These are phyloP conservation scores for Trifolium dubium DNA, from an alignment of 306 rosid species.

Conservation along the genomic window DNA sequence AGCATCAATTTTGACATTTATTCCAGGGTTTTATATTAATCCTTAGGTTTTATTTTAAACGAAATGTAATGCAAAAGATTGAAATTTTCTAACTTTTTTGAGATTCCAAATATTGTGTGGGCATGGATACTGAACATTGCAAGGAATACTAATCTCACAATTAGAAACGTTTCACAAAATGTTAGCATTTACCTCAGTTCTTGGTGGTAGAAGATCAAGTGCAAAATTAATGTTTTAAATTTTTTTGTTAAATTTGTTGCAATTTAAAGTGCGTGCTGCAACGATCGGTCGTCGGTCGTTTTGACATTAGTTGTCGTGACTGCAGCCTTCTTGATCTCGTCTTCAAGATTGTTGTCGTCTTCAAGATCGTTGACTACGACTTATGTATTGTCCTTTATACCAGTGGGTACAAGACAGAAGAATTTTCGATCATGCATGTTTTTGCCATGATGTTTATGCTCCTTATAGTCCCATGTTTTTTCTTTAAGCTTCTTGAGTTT, in stretches of 20 bases:
- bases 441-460: too few species aligned
- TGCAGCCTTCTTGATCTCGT: too few species aligned
- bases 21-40: conserved; percentile 5
- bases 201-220: neutral
- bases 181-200: neutral
- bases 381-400: too few species aligned
- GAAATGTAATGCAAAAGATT: conserved; percentile 10
- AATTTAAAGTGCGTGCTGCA: too few species aligned
- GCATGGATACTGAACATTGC: neutral
- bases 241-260: neutral
- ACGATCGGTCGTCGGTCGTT: too few species aligned
- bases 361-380: too few species aligned
- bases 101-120: neutral
- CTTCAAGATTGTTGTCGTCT: too few species aligned
- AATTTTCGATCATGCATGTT: too few species aligned
- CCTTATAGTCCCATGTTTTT: too few species aligned
- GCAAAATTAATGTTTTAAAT: neutral
- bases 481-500: neutral
- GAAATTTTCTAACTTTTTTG: conserved; percentile 9
- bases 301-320: too few species aligned
- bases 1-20: conserved; percentile 30
- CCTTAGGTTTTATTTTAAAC: neutral
- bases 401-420: too few species aligned
- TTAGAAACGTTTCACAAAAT: neutral
- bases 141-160: neutral